A percentile compares a stretch with the other conserved stretches of the same genome.
Conservation (phyloP, 78 protist genomes). For the Tieghemostelium lacteum region DNA sequence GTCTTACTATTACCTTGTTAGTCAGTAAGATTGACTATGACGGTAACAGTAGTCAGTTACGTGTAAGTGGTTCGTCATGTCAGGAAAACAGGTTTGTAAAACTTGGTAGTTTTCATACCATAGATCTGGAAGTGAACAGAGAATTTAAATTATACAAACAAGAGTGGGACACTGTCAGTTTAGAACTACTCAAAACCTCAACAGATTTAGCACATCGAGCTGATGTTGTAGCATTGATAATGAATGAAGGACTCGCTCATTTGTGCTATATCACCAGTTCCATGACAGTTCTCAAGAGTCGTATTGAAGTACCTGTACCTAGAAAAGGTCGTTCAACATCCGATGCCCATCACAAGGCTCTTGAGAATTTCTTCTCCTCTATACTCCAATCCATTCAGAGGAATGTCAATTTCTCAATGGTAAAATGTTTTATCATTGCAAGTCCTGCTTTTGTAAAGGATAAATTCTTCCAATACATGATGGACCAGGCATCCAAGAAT, state of each 20-base stretch:
- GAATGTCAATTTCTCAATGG: slow-evolving; percentile 87
- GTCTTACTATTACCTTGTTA: slow-evolving; percentile 69
- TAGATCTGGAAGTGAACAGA: slow-evolving; percentile 85
- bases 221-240: slow-evolving; percentile 89
- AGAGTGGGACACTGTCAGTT: slow-evolving; percentile 88
- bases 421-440: slow-evolving; percentile 92
- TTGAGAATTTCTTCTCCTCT: slow-evolving; percentile 85
- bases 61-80: slow-evolving; percentile 82
- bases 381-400: slow-evolving; percentile 81
- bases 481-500: slow-evolving; percentile 46
- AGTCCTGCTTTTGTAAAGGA: slow-evolving; percentile 89
- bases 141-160: slow-evolving; percentile 80
- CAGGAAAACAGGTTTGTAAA: slow-evolving; percentile 85
- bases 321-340: slow-evolving; percentile 74
- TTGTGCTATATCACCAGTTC: slow-evolving; percentile 87
- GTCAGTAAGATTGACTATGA: slow-evolving; percentile 88
- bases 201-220: slow-evolving; percentile 82
- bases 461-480: slow-evolving; percentile 76
- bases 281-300: slow-evolving; percentile 87
- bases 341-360: slow-evolving; percentile 77
- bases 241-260: slow-evolving; percentile 86
- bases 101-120: slow-evolving; percentile 92
- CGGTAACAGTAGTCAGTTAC: slow-evolving; percentile 62
- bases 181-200: slow-evolving; percentile 84
- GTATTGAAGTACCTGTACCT: slow-evolving; percentile 85